These are phyloP conservation scores for Rhizopus stolonifer DNA, from an alignment of 371 early-diverging fungal genomes.

Conservation along the genomic window DNA sequence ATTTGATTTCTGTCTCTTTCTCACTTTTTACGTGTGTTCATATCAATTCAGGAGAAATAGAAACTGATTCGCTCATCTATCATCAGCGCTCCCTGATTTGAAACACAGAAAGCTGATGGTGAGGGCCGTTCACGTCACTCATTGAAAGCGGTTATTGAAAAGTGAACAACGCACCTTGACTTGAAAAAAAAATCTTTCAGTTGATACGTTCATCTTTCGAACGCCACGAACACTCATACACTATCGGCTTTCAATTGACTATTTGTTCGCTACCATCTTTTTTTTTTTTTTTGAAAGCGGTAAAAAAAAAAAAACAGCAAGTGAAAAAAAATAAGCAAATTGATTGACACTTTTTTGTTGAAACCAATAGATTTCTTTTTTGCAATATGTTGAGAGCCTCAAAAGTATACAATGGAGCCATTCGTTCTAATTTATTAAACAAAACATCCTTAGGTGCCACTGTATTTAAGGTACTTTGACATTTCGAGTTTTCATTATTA, in stretches of 20 bases:
- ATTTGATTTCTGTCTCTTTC: no score
- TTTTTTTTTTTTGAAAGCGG: conserved; percentile 1
- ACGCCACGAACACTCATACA: background rate
- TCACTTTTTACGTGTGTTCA: no score
- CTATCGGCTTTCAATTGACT: background rate
- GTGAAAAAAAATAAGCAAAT: conserved; percentile 49
- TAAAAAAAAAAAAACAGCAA: conserved; percentile 26
- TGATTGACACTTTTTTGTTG: no score
- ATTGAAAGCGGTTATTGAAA: background rate
- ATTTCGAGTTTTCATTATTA: background rate
- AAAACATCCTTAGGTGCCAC: background rate
- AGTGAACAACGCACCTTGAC: background rate
- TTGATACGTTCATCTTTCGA: background rate
- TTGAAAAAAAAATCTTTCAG: conserved; percentile 1
- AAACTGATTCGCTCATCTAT: no score
- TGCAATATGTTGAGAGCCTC: conserved; percentile 30
- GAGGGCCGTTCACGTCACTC: background rate
- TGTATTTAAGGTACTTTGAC: conserved; percentile 10
- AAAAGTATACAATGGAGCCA: conserved; percentile 24
- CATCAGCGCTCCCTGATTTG: no score
- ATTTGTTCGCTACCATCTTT: background rate
- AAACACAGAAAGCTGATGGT: background rate
- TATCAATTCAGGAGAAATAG: no score
- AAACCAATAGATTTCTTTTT: background rate
- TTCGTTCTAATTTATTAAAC: conserved; percentile 14